These are phyloP conservation scores for Mortierella polycephala DNA, from an alignment of 371 early-diverging fungal species.

Conservation along the genomic window DNA sequence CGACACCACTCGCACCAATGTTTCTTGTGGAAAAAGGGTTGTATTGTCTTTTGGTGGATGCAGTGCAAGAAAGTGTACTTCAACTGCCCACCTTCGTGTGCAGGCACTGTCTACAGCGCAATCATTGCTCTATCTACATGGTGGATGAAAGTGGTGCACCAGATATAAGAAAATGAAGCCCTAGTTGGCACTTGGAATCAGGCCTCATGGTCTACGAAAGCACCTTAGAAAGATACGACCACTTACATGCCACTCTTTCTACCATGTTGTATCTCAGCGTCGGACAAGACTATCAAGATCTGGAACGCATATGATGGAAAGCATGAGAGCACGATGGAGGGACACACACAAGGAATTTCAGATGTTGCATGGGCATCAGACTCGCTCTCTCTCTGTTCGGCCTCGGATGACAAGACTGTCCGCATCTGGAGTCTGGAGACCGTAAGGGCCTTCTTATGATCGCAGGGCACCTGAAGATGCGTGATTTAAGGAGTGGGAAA, in stretches of 20 bases:
- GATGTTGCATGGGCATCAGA: conserved; percentile 98
- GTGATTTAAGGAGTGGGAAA: background rate
- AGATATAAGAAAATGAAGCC: too few relatives aligned
- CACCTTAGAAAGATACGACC: too few relatives aligned
- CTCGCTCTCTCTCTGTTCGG: conserved; percentile 88
- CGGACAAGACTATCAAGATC: conserved; percentile 92
- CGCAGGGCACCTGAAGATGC: background rate
- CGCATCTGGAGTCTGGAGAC: conserved; percentile 88
- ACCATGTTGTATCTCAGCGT: conserved; percentile 58
- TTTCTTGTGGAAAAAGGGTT: too few relatives aligned
- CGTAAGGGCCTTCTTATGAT: conserved; percentile 54
- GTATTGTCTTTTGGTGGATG: too few relatives aligned
- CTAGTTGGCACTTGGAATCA: too few relatives aligned
- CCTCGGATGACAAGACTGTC: conserved; percentile 95
- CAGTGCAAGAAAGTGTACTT: too few relatives aligned
- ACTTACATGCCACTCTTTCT: background rate
- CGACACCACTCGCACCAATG: too few relatives aligned
- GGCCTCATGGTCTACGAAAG: too few relatives aligned
- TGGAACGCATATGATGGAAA: conserved; percentile 93
- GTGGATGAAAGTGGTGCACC: too few relatives aligned
- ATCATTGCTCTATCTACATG: too few relatives aligned
- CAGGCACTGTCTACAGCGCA: too few relatives aligned
- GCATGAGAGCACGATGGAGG: conserved; percentile 87
- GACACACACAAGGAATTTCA: conserved; percentile 94
- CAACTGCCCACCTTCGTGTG: too few relatives aligned